phyloP scores from a whole-genome alignment of 306 rosid species.

The Dryas octopetala region DNA sequence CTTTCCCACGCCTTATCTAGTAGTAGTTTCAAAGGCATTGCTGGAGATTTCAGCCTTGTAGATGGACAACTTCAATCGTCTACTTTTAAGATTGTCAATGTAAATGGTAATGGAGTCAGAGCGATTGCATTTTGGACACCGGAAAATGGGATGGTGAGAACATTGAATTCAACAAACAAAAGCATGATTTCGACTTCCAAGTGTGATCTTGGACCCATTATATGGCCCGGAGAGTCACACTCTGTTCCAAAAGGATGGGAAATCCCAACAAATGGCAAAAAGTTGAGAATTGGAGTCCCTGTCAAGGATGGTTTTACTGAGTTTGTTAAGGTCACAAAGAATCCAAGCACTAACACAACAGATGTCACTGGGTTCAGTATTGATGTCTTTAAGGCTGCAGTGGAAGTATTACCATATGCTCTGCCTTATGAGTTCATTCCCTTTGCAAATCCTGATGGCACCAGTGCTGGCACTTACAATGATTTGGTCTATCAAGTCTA shows the following conservation, averaged over 20 bases:
- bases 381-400: conserved; percentile 36
- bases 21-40: conserved; percentile 39
- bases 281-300: conserved; percentile 41
- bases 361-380: conserved; percentile 29
- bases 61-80: conserved; percentile 36
- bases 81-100: conserved; percentile 38
- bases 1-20: conserved; percentile 21
- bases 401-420: conserved; percentile 30
- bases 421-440: conserved; percentile 37
- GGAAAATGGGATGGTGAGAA: conserved; percentile 10
- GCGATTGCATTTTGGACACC: conserved; percentile 27
- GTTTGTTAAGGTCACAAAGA: conserved; percentile 10
- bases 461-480: conserved; percentile 26
- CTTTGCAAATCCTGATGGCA: conserved; percentile 6
- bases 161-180: neutral
- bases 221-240: conserved; percentile 51
- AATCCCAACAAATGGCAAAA: conserved; percentile 17
- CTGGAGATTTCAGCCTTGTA: conserved; percentile 41
- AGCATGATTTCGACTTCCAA: neutral
- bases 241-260: conserved; percentile 45
- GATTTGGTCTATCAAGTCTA: conserved; percentile 28
- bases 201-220: conserved; percentile 12
- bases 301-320: conserved; percentile 21
- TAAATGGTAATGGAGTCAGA: conserved; percentile 22
- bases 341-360: conserved; percentile 26